phyloP scores from a whole-genome alignment of 139 green algal species.

The Picochlorum sp. region DNA sequence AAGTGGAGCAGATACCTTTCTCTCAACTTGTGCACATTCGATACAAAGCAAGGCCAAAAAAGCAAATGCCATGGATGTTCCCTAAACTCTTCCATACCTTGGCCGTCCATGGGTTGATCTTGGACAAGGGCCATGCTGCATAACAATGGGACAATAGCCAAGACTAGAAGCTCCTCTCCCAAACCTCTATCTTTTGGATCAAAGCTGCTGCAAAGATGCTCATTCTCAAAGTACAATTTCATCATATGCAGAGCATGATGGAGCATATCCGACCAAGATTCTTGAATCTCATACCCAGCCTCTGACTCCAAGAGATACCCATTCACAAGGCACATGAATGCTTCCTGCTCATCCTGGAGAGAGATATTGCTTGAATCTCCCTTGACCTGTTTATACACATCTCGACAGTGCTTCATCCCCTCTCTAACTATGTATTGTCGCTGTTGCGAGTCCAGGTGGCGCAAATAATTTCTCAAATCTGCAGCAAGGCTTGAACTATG shows the following conservation, averaged over 20 bases:
- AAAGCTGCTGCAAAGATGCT: conserved; percentile 38
- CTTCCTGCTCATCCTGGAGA: no score
- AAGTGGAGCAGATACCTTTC: conserved; percentile 42
- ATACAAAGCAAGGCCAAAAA: conserved; percentile 5
- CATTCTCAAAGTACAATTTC: conserved; percentile 28
- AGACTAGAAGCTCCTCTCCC: conserved; percentile 56
- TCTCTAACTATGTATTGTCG: no score
- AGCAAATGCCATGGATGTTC: conserved; percentile 2
- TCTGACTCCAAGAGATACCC: conserved; percentile 23
- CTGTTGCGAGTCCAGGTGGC: neutral
- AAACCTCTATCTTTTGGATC: conserved; percentile 66
- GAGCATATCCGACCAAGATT: neutral
- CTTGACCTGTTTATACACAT: no score
- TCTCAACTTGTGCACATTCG: conserved; percentile 24
- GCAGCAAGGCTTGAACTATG: conserved; percentile 12
- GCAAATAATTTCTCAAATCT: conserved; percentile 20
- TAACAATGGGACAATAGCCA: conserved; percentile 46
- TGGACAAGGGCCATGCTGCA: conserved; percentile 3
- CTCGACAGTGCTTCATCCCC: no score
- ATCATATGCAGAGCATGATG: conserved; percentile 31
- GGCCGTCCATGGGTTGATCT: no score
- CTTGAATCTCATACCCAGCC: conserved; percentile 16
- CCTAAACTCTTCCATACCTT: neutral
- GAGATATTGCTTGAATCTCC: no score
- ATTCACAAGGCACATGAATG: no score